A percentile compares a stretch with the other conserved stretches of the same genome.
These are phyloP conservation scores for Purshia tridentata DNA, from an alignment of 306 rosid species.

Conservation along the genomic window DNA sequence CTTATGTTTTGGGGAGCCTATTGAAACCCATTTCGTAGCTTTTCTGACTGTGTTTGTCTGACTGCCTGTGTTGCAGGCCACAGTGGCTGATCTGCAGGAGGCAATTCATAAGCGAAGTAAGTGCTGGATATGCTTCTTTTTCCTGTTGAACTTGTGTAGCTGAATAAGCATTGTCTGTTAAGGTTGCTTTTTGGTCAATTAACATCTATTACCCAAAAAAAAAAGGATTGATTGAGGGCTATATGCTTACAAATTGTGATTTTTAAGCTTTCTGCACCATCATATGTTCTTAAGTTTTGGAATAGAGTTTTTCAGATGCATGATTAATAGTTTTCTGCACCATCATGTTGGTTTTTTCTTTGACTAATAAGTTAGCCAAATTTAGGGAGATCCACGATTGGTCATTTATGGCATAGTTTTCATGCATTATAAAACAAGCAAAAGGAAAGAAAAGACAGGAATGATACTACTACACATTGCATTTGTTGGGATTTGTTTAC, in stretches of 20 bases:
- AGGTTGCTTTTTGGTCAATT: neutral
- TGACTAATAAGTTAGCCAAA: neutral
- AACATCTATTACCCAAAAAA: neutral
- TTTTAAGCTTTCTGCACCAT: neutral
- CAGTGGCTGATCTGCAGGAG: constrained; percentile 91
- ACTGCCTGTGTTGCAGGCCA: constrained; percentile 55
- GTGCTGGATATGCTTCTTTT: constrained; percentile 28
- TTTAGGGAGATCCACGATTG: neutral
- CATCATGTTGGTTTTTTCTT: neutral
- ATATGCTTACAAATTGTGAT: neutral
- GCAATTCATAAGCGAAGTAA: constrained; percentile 81
- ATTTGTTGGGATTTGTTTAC: neutral
- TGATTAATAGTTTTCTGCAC: neutral
- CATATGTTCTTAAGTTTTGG: neutral
- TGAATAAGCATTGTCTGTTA: neutral
- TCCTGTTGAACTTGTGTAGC: neutral
- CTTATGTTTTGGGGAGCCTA: neutral
- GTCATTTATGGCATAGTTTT: neutral
- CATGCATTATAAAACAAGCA: neutral
- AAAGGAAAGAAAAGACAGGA: neutral
- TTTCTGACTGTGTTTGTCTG: constrained; percentile 23
- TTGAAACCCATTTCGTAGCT: constrained; percentile 8
- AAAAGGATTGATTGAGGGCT: neutral
- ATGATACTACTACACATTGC: neutral
- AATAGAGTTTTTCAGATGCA: neutral